A percentile compares a stretch with the other conserved stretches of the same genome.
Conservation (phyloP, 202 grass and related monocot species). For the Eragrostis tef region DNA sequence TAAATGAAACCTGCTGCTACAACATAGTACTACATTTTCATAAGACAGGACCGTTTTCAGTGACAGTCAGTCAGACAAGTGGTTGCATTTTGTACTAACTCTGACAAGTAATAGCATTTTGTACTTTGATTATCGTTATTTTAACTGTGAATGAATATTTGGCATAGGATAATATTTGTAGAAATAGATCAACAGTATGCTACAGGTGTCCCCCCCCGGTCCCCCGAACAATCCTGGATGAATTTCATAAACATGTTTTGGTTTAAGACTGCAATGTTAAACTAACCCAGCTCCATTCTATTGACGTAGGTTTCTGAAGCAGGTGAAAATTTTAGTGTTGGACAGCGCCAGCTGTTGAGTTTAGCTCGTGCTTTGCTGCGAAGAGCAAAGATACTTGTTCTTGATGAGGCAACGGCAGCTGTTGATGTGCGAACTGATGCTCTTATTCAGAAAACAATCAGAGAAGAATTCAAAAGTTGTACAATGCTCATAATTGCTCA, state of each 20-base stretch:
- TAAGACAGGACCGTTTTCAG: conserved; percentile 6
- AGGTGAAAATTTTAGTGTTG: conserved; percentile 98
- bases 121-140: neutral
- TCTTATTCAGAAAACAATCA: conserved; percentile 97
- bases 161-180: neutral
- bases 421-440: conserved; percentile 98
- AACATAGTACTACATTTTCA: neutral
- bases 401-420: conserved; percentile 96
- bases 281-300: conserved; percentile 16
- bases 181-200: conserved; percentile 31
- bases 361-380: conserved; percentile 88
- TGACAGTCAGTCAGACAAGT: neutral
- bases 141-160: conserved; percentile 9
- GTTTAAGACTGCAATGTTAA: conserved; percentile 4
- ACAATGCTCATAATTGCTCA: conserved; percentile 99
- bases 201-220: conserved; percentile 8
- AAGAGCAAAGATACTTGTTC: conserved; percentile 96
- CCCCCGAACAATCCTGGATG: neutral
- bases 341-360: conserved; percentile 90
- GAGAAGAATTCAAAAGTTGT: conserved; percentile 98
- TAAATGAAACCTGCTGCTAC: neutral
- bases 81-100: neutral
- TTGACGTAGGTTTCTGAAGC: conserved; percentile 79
- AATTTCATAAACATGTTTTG: conserved; percentile 19
- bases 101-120: conserved; percentile 18